These are phyloP conservation scores for Aurantiochytrium sp. DNA, from an alignment of 108 stramenopile species.

Conservation along the genomic window DNA sequence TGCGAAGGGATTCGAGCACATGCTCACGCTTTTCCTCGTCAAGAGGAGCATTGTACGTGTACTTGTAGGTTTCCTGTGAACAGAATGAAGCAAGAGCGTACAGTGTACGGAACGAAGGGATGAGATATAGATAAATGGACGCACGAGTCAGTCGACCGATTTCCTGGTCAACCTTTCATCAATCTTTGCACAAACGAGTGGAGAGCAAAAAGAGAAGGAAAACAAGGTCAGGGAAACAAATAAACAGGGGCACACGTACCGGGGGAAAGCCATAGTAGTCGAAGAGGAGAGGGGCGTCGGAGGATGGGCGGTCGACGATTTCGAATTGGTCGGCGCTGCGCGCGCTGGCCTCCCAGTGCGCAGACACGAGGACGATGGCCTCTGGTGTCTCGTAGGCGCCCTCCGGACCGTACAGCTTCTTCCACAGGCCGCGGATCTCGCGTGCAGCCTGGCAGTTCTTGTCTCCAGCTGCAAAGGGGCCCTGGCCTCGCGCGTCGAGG, in stretches of 20 bases:
- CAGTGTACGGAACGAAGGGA: too few relatives aligned
- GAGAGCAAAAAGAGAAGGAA: too few relatives aligned
- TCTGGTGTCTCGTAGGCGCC: slow-evolving; percentile 14
- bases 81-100: too few relatives aligned
- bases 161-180: too few relatives aligned
- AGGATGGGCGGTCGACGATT: neutral
- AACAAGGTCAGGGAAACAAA: too few relatives aligned
- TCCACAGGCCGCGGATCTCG: neutral
- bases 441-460: neutral
- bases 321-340: neutral
- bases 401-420: neutral
- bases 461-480: neutral
- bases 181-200: too few relatives aligned
- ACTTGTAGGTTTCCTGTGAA: slow-evolving; percentile 57
- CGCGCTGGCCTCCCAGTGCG: slow-evolving; percentile 31
- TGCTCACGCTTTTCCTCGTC: slow-evolving; percentile 44
- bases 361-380: slow-evolving; percentile 33
- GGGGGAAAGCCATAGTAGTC: slow-evolving; percentile 71
- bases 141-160: too few relatives aligned
- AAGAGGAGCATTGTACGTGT: slow-evolving; percentile 58
- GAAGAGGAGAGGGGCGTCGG: slow-evolving; percentile 35
- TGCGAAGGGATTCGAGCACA: slow-evolving; percentile 34
- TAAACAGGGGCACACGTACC: too few relatives aligned
- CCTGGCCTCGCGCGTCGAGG: neutral
- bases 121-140: too few relatives aligned